Evolutionary conservation across 495 filamentous ascomycete species (phyloP), one percentile per base, ranked within the genome.

Genomic region (Penicillium atrosanguineum): DNA sequence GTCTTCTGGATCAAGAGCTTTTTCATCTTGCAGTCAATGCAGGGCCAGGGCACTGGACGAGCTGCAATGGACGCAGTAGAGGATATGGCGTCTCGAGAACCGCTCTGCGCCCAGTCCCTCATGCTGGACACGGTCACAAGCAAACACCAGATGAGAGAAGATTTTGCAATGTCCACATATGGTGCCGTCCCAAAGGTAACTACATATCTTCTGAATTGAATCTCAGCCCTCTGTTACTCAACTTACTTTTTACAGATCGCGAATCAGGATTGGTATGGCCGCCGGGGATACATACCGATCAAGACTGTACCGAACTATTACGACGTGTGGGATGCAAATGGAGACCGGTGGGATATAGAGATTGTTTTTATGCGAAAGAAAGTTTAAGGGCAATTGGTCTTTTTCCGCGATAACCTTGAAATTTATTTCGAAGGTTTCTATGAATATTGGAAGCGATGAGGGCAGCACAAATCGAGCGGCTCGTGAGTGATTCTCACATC

Each of bases 1-100:
- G 40, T 64, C 18, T 65, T 67, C 20, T 69, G 65, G 59, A 57
- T 70, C 14, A 68, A 66, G 26, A 55, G 56, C 11, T 69, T 70
- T 23, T 70, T 63, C 18, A 51, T 70, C 0, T 26, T 37, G 1
- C 58, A 44, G 4, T 28, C 50, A 7, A 31, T 60, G 18, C 68
- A 67, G 28, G 54, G 63, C 26, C 40, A 57, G 15, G 68, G 68
- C 6, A 44, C 65, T n/a, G 68, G 68, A 1, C 56, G 65, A 25
- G 58, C 59, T 6, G 65, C 65, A 21, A 65, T 70, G 63, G 56
- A 67, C 39, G 52, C 56, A 20, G 54, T 67, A 1, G 65, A 70
- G 31, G 37, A 37, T 0, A 67, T 70, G 51, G 65, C 65, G 3
- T 34, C 34, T 12, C 42, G 53, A 49, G 63, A 64, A 23, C 68